Conservation (phyloP, 2,329 filamentous ascomycete genomes). For the Hortaea sp. region DNA sequence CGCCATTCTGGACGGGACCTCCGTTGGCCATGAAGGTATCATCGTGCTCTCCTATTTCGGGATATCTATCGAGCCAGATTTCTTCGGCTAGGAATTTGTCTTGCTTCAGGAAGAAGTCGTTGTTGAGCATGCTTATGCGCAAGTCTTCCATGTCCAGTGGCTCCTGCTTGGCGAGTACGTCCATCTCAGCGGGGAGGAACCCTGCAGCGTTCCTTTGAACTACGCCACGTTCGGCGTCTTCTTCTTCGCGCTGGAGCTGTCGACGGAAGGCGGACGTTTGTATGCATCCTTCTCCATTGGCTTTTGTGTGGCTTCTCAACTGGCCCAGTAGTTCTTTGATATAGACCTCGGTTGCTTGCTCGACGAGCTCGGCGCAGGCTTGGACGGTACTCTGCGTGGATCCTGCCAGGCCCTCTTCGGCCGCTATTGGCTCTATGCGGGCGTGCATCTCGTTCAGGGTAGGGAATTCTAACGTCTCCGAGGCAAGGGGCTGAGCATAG, state of each 20-base stretch:
- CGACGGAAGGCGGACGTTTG: slow-evolving; percentile 69
- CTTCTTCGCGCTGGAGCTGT: slow-evolving; percentile 67
- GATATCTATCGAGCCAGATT: slow-evolving; percentile 40
- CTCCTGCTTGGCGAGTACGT: slow-evolving; percentile 60
- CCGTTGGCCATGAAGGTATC: not conserved
- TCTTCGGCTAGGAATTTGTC: slow-evolving; percentile 66
- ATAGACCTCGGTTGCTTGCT: slow-evolving; percentile 51
- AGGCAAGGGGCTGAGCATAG: slow-evolving; percentile 51
- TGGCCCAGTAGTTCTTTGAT: slow-evolving; percentile 50
- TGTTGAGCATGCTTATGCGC: slow-evolving; percentile 62
- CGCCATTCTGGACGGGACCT: slow-evolving; percentile 47
- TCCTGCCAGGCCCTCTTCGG: slow-evolving; percentile 51
- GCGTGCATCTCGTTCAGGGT: slow-evolving; percentile 46
- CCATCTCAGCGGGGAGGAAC: slow-evolving; percentile 70
- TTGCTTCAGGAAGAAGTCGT: slow-evolving; percentile 63
- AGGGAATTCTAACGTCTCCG: slow-evolving; percentile 54
- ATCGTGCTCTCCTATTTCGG: slow-evolving; percentile 4
- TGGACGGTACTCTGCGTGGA: slow-evolving; percentile 23
- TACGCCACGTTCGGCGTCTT: slow-evolving; percentile 61
- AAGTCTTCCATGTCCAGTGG: slow-evolving; percentile 71
- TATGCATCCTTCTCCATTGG: slow-evolving; percentile 47
- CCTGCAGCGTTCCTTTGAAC: slow-evolving; percentile 65
- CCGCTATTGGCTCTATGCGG: slow-evolving; percentile 56
- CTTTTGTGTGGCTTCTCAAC: slow-evolving; percentile 44
- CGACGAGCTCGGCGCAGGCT: slow-evolving; percentile 49